Base-by-base conservation (phyloP, 2,329 filamentous ascomycete genomes). In the Neofusicoccum cordaticola region DNA sequence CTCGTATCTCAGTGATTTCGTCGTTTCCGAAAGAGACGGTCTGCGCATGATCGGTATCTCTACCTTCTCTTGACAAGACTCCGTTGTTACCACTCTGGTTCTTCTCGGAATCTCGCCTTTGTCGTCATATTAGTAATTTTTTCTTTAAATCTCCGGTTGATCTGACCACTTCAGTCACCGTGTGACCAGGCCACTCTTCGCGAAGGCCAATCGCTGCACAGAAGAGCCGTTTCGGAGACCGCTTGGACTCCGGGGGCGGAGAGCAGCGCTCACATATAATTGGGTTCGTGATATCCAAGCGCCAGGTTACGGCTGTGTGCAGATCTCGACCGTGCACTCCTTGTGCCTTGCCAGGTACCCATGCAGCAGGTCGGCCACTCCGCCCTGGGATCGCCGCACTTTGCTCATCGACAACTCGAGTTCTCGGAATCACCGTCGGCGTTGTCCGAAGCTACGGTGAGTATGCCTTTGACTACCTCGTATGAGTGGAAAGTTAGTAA, bases 281-380 rank as follows among this genome's bases (percentile, higher is more conserved):
- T 17, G 27, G 31, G 27, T 22, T 39, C 34, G n/a, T 13, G 56
- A 44, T 45, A 37, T 35, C 56, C 56, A 45, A 47, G 56, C 56
- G 56, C 42, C 42, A 47, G 56, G 22, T 35, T 19, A 27, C 39
- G 56, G 56, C 27, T 37, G 17, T 37, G 50, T 47, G 56, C 27
- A 45, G 56, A 60, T 60, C 56, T 15, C 41, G 56, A n/a, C 56
- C 56, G 56, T 60, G 56, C 56, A 47, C 44, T 44, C 41, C 42
- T 60, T 27, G 56, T 35, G 22, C 42, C 13, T 34, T 31, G 42
- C 41, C 13, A 37, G 56, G 11, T n/a, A 44, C 56, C 56, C 53
- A 47, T 60, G 56, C 31, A 47, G 31, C 22, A 47, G 27, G 31
- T 60, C 56, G 56, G 56, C 56, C 27, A 60, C 56, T 60, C 56